Evolutionary conservation across 129 eudicot species (phyloP).

Genomic region (Gnaphalium uliginosum): DNA sequence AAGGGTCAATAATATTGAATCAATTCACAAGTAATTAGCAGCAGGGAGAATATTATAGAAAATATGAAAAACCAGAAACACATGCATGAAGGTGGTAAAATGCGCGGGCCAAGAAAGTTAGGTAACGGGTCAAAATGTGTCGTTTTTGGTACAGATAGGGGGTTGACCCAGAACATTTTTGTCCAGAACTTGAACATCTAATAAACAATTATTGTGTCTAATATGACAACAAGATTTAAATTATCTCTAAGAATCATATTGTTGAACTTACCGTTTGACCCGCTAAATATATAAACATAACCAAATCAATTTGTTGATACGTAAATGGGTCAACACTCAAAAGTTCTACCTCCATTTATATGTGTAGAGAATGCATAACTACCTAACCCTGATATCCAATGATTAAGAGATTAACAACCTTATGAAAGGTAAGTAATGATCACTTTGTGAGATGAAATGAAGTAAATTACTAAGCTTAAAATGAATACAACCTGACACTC

Average conservation of each 20-base stretch:
- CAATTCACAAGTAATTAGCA: conserved; percentile 20
- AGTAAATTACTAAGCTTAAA: neutral
- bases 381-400: neutral
- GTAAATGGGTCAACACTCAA: neutral
- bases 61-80: conserved; percentile 1
- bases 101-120: neutral
- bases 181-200: neutral
- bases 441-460: neutral
- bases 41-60: neutral
- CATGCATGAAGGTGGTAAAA: neutral
- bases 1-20: conserved; percentile 15
- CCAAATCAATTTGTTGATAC: neutral
- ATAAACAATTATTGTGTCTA: neutral
- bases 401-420: neutral
- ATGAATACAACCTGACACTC: conserved; percentile 5
- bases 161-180: neutral
- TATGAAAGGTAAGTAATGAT: neutral
- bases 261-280: neutral
- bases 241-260: neutral
- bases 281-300: neutral
- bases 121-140: neutral
- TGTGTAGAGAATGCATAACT: neutral
- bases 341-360: neutral
- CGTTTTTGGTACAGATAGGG: neutral
- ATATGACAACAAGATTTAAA: neutral